These are phyloP conservation scores for Sicyos edulis DNA, from an alignment of 306 rosid species.

Conservation along the genomic window DNA sequence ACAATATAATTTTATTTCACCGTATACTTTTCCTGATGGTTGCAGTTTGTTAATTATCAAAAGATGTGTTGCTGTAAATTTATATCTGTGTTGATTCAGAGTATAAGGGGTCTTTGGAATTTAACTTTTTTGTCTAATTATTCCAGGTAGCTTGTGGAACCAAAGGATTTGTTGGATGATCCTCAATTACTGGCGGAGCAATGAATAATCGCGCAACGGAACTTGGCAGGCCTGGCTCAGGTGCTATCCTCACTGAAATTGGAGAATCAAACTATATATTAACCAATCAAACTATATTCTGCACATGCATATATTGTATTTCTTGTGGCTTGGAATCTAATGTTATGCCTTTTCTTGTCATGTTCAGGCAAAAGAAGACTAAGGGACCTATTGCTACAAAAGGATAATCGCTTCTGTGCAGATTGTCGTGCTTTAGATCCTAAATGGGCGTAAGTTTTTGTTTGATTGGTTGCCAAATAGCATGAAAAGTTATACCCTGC, in stretches of 20 bases:
- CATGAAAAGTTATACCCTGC: background rate
- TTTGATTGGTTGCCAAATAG: background rate
- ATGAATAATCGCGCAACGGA: slow-evolving; percentile 40
- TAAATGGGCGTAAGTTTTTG: slow-evolving; percentile 90
- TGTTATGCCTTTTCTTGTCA: slow-evolving; percentile 23
- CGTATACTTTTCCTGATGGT: background rate
- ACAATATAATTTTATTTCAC: background rate
- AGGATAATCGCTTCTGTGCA: slow-evolving; percentile 78
- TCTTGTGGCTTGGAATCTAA: slow-evolving; percentile 27
- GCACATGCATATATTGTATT: background rate
- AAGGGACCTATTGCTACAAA: slow-evolving; percentile 60
- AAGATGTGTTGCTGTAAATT: background rate
- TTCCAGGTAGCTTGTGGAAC: slow-evolving; percentile 25
- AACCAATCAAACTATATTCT: slow-evolving; percentile 1
- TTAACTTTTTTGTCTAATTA: background rate
- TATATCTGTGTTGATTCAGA: slow-evolving; percentile 8
- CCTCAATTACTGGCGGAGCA: slow-evolving; percentile 27
- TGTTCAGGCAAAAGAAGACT: slow-evolving; percentile 73
- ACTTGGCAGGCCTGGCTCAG: slow-evolving; percentile 58
- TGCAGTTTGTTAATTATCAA: background rate
- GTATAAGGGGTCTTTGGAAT: background rate
- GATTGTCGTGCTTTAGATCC: slow-evolving; percentile 95
- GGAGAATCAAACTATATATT: slow-evolving; percentile 3
- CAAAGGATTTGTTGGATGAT: slow-evolving; percentile 31
- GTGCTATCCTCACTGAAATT: slow-evolving; percentile 47